Evolutionary conservation across 1,284 basidiomycete species (phyloP).

Genomic region (Wallemia hederae): DNA sequence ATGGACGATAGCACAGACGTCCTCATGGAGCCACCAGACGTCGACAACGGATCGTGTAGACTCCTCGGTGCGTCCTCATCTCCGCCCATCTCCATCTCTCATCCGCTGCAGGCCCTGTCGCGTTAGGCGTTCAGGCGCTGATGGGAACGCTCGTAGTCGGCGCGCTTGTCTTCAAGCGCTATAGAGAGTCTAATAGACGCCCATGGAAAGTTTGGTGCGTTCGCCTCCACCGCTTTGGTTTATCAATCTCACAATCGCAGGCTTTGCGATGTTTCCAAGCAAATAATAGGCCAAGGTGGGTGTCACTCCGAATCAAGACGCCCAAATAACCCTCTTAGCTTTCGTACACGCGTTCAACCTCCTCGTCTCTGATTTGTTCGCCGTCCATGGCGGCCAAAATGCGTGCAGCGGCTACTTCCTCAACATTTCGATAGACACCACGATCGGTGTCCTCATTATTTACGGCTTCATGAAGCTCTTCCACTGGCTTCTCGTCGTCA

Average conservation of each 20-base stretch:
- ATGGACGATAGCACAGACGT: not conserved
- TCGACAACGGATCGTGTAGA: slow-evolving; percentile 13
- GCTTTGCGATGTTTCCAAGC: slow-evolving; percentile 70
- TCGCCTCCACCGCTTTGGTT: not conserved
- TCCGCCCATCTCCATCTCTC: not conserved
- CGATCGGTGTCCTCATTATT: slow-evolving; percentile 59
- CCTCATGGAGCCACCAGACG: not conserved
- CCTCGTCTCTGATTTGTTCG: slow-evolving; percentile 20
- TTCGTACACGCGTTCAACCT: not conserved
- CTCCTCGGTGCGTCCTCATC: slow-evolving; percentile 19
- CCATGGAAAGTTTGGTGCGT: slow-evolving; percentile 74
- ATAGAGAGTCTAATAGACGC: slow-evolving; percentile 52
- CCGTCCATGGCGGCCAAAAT: slow-evolving; percentile 36
- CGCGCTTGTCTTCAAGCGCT: slow-evolving; percentile 62
- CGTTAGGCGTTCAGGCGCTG: slow-evolving; percentile 30
- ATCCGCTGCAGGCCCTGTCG: slow-evolving; percentile 1
- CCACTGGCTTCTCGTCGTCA: slow-evolving; percentile 36
- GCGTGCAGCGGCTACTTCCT: slow-evolving; percentile 79
- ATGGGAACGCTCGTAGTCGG: slow-evolving; percentile 68
- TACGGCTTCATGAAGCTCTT: slow-evolving; percentile 43
- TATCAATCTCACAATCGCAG: slow-evolving; percentile 16
- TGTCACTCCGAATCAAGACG: not conserved
- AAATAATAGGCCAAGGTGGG: slow-evolving; percentile 44
- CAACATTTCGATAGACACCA: slow-evolving; percentile 81
- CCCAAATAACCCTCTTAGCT: not conserved